These are phyloP conservation scores for cucumber (Cucumis sativus) DNA, from an alignment of 306 rosid genomes.

Conservation along the genomic window Cucumber_9930_V3 NC_026660.2:2759001-2759500, in stretches of 20 bases:
- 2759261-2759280: neutral
- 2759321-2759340: conserved; percentile 7
- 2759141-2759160: neutral
- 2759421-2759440: neutral
- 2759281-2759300: neutral
- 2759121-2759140: neutral
- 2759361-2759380: neutral
- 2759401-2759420: neutral
- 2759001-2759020: too few species aligned
- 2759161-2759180: neutral
- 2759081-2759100: too few species aligned
- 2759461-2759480: neutral
- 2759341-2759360: neutral
- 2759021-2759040: too few species aligned
- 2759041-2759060: too few species aligned
- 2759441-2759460: neutral
- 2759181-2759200: too few species aligned
- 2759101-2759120: too few species aligned
- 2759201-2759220: too few species aligned
- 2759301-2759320: neutral
- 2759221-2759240: neutral
- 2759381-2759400: too few species aligned
- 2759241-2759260: neutral
- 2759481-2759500: neutral
- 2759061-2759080: too few species aligned